Percentiles rank a stretch among this genome's conserved stretches.
Evolutionary conservation across 2,329 filamentous ascomycete genomes (phyloP).

Genomic region (Tolypocladium inflatum): DNA sequence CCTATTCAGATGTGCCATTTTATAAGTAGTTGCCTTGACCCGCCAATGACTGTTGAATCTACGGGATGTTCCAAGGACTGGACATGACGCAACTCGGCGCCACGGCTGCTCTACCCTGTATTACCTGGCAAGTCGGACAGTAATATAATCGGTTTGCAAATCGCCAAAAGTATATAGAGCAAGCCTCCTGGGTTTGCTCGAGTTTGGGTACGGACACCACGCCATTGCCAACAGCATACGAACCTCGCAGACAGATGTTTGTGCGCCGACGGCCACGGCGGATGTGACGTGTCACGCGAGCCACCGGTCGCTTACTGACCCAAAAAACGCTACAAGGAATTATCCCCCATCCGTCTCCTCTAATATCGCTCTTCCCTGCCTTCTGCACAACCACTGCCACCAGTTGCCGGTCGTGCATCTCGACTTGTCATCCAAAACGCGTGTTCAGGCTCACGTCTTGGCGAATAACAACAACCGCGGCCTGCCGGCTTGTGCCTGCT

Average conservation of each 20-base stretch:
- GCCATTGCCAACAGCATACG: neutral
- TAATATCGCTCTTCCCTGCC: neutral
- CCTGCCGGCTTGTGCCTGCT: neutral
- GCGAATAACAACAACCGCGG: neutral
- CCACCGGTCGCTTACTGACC: neutral
- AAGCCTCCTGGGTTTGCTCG: neutral
- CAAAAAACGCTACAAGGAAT: neutral
- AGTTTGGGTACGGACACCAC: neutral
- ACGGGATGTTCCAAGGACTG: neutral
- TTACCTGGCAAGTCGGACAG: neutral
- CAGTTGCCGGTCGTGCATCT: neutral
- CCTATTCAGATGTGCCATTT: too few species aligned
- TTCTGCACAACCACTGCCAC: neutral
- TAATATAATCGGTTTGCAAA: neutral
- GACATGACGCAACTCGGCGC: neutral
- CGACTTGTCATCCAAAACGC: neutral
- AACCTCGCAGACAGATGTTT: neutral
- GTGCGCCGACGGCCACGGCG: neutral
- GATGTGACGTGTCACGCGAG: neutral
- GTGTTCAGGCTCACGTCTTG: neutral
- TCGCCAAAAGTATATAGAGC: neutral
- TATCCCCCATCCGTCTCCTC: neutral
- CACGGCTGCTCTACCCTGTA: neutral
- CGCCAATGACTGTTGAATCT: neutral
- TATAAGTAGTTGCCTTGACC: too few species aligned